These are phyloP conservation scores for Phytophthora rubi DNA, from an alignment of 352 stramenopile genomes.

Conservation along the genomic window DNA sequence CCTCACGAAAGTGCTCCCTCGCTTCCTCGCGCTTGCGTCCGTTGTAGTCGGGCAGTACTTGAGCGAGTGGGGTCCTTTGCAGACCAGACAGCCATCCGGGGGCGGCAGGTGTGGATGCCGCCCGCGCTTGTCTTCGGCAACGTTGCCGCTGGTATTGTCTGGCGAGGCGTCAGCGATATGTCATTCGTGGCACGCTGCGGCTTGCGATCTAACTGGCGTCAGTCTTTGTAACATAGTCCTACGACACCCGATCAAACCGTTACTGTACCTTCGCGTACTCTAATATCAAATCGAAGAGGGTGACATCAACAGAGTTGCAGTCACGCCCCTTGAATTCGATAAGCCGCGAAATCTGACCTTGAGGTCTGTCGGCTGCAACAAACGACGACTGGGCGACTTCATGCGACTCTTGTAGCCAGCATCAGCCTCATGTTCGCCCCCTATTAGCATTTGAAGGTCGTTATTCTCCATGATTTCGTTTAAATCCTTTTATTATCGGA, in stretches of 20 bases:
- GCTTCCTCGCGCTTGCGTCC: neutral
- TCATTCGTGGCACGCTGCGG: no score
- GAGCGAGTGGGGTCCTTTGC: neutral
- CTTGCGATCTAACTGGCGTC: neutral
- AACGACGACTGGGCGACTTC: neutral
- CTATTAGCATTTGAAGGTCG: neutral
- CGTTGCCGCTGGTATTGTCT: neutral
- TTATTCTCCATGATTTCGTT: slow-evolving; percentile 4
- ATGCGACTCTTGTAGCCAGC: neutral
- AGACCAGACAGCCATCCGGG: neutral
- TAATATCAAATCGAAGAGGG: slow-evolving; percentile 10
- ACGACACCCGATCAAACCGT: slow-evolving; percentile 6
- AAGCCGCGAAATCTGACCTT: neutral
- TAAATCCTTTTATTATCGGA: slow-evolving; percentile 6
- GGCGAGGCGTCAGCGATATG: no score
- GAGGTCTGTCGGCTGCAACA: neutral
- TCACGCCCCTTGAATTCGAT: slow-evolving; percentile 4
- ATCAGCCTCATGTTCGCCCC: neutral
- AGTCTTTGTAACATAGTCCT: neutral
- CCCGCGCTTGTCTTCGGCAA: no score
- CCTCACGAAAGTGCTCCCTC: neutral
- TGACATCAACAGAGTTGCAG: slow-evolving; percentile 9
- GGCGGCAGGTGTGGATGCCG: neutral
- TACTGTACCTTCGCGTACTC: slow-evolving; percentile 10
- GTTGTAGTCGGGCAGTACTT: neutral